Percentiles rank a stretch among this genome's conserved stretches.
Conservation (phyloP, 768 basidiomycete genomes). For the Agaricus sinodeliciosus region DNA sequence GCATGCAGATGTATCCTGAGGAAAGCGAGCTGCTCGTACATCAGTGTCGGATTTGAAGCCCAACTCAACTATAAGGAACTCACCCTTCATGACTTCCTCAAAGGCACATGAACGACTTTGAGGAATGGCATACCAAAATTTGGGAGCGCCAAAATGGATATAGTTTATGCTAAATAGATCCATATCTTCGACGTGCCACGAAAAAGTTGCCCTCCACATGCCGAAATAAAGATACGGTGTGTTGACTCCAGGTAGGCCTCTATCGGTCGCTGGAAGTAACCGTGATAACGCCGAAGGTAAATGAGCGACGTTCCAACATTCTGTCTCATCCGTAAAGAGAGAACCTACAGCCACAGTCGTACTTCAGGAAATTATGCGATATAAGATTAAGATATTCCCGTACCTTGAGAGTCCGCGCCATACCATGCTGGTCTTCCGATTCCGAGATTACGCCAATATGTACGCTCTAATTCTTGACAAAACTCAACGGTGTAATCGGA, state of each 20-base stretch:
- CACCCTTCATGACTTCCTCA: constrained; percentile 88
- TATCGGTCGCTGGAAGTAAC: constrained; percentile 57
- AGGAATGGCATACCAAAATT: constrained; percentile 95
- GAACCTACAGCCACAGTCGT: constrained; percentile 35
- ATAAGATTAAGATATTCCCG: constrained; percentile 18
- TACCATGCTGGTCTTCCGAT: constrained; percentile 94
- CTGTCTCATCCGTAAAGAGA: constrained; percentile 69
- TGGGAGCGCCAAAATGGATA: constrained; percentile 97
- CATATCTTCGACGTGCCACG: constrained; percentile 99
- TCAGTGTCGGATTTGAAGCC: background rate
- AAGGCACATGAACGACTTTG: constrained; percentile 76
- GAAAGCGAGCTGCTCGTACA: constrained; percentile 67
- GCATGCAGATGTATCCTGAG: constrained; percentile 77
- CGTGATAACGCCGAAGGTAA: constrained; percentile 84
- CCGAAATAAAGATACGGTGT: constrained; percentile 97
- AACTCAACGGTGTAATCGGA: constrained; percentile 85
- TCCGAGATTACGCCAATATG: constrained; percentile 90
- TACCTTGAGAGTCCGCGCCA: constrained; percentile 92
- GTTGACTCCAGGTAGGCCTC: constrained; percentile 90
- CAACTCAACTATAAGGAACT: constrained; percentile 12
- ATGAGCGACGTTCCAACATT: constrained; percentile 89
- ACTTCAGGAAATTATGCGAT: background rate
- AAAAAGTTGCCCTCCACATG: constrained; percentile 98
- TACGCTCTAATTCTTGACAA: constrained; percentile 80
- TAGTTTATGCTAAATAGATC: constrained; percentile 99